Conservation (phyloP, 2,329 filamentous ascomycete species). For the Neophaeococcomyces mojaviensis region DNA sequence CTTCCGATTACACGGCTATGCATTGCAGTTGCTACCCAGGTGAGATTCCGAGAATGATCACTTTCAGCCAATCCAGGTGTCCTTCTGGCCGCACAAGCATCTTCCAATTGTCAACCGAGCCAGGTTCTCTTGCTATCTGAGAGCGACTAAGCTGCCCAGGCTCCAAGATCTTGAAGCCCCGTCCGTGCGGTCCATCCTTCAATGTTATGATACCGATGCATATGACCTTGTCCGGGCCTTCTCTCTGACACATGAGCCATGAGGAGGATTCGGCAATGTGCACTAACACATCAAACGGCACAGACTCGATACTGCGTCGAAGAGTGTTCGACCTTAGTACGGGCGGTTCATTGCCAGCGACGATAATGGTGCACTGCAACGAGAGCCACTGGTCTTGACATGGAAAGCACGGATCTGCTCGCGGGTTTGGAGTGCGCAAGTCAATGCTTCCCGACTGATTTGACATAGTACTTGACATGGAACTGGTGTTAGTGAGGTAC, state of each 20-base stretch:
- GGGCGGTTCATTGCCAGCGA: slow-evolving; percentile 4
- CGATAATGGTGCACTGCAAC: neutral
- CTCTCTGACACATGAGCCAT: slow-evolving; percentile 1
- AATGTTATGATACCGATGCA: slow-evolving; percentile 1
- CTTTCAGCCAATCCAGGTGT: slow-evolving; percentile 1
- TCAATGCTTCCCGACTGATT: neutral
- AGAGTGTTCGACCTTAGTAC: slow-evolving; percentile 5
- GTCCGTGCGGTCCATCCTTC: slow-evolving; percentile 3
- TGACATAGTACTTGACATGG: too few species aligned
- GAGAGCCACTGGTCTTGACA: neutral
- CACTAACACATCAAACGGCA: slow-evolving; percentile 1
- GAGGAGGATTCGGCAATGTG: slow-evolving; percentile 4
- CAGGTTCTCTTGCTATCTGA: neutral
- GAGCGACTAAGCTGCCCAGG: neutral
- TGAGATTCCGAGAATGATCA: neutral
- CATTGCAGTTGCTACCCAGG: neutral
- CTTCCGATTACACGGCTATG: neutral
- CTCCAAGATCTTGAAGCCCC: slow-evolving; percentile 5
- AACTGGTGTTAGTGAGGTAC: neutral
- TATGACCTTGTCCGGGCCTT: neutral
- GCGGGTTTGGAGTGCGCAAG: neutral
- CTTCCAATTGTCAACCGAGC: neutral
- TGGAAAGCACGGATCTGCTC: slow-evolving; percentile 7
- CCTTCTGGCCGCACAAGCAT: neutral
- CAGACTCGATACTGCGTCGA: neutral